Evolutionary conservation across 1,139 yeast genomes (phyloP).

Genomic region (Saccharomyces hybrid): DNA sequence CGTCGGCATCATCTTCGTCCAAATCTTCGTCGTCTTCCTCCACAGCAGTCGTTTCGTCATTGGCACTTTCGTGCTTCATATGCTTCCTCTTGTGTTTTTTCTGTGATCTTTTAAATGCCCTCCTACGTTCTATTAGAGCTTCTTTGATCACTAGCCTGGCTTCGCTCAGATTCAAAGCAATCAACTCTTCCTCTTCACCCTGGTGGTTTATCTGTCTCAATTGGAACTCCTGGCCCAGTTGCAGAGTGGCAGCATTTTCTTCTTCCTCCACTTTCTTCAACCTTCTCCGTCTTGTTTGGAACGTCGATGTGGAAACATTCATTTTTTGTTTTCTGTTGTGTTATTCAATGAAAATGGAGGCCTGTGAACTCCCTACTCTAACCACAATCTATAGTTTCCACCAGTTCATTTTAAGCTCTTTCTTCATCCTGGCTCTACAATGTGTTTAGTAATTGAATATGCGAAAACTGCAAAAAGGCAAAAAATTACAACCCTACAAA

Average conservation of each 20-base stretch:
- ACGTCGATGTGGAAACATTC: constrained; percentile 87
- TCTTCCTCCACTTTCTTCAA: constrained; percentile 66
- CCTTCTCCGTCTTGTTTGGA: constrained; percentile 73
- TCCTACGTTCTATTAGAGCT: constrained; percentile 73
- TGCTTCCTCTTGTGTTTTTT: constrained; percentile 36
- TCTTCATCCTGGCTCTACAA: background rate
- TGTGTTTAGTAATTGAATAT: background rate
- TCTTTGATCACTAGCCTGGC: constrained; percentile 86
- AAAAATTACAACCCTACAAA: background rate
- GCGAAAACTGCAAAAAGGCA: background rate
- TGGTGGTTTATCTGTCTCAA: constrained; percentile 70
- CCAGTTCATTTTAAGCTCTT: background rate
- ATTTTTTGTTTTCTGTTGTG: constrained; percentile 32
- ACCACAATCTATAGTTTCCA: background rate
- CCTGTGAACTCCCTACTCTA: background rate
- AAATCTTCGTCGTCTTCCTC: constrained; percentile 20
- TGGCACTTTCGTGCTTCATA: constrained; percentile 31
- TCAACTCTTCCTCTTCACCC: constrained; percentile 69
- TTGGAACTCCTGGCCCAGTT: constrained; percentile 90
- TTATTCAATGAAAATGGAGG: background rate
- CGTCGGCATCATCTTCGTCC: constrained; percentile 33
- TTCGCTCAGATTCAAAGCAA: constrained; percentile 81
- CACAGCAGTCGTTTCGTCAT: constrained; percentile 9
- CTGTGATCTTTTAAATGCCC: constrained; percentile 37
- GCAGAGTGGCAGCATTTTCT: constrained; percentile 81